These are phyloP conservation scores for Sporothrix curviconia DNA, from an alignment of 2,329 filamentous ascomycete species.

Conservation along the genomic window DNA sequence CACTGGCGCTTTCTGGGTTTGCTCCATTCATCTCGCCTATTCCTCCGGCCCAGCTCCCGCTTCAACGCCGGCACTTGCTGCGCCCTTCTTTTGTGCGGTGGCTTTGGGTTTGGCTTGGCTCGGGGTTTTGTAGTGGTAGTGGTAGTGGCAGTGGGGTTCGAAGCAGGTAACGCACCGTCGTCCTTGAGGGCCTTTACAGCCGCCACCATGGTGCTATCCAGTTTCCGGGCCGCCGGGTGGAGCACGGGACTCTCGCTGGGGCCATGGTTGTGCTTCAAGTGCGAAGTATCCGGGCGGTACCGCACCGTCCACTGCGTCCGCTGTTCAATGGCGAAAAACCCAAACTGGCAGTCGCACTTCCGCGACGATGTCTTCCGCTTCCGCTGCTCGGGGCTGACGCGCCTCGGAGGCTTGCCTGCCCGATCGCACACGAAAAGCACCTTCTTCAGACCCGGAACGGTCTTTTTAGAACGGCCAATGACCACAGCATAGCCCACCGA, in stretches of 20 bases:
- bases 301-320: constrained; percentile 61
- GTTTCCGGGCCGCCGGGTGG: constrained; percentile 58
- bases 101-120: constrained; percentile 13
- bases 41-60: background rate
- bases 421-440: constrained; percentile 62
- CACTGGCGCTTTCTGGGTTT: constrained; percentile 9
- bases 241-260: constrained; percentile 61
- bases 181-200: constrained; percentile 61
- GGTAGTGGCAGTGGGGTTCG: constrained; percentile 6
- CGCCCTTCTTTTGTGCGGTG: constrained; percentile 1
- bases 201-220: constrained; percentile 62
- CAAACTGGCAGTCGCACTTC: constrained; percentile 62
- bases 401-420: constrained; percentile 55
- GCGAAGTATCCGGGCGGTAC: constrained; percentile 53
- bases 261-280: constrained; percentile 57
- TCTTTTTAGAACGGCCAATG: constrained; percentile 62
- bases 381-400: constrained; percentile 56
- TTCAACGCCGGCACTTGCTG: constrained; percentile 1
- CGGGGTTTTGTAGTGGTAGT: constrained; percentile 9
- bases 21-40: background rate
- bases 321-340: constrained; percentile 64
- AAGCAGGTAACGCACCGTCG: constrained; percentile 44
- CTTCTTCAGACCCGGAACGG: constrained; percentile 59
- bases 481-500: constrained; percentile 63
- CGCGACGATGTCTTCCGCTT: constrained; percentile 62